phyloP scores from a whole-genome alignment of 1,284 basidiomycete species.

The Flammula alnicola region DNA sequence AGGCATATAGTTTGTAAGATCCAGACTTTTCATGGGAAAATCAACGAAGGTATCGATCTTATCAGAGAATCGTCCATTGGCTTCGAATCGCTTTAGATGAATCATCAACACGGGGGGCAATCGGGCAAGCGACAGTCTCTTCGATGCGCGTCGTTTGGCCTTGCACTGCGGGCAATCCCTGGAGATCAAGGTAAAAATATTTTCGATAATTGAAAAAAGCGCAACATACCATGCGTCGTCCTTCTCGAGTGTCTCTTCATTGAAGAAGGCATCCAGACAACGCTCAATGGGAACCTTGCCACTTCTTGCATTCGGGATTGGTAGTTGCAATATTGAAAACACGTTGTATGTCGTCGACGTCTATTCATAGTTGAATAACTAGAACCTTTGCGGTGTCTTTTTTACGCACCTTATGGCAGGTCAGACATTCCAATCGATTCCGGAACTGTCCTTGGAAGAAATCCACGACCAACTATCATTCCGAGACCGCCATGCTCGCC shows the following conservation, averaged over 20 bases:
- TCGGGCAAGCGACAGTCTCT: constrained; percentile 88
- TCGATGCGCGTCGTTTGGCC: constrained; percentile 79
- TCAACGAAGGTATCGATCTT: constrained; percentile 92
- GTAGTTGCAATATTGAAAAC: constrained; percentile 95
- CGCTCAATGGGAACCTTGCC: constrained; percentile 77
- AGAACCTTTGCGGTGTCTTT: neutral
- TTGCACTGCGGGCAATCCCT: constrained; percentile 97
- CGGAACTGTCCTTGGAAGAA: constrained; percentile 98
- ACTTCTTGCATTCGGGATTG: constrained; percentile 74
- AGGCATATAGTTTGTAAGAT: constrained; percentile 93
- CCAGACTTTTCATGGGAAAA: constrained; percentile 84
- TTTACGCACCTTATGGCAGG: constrained; percentile 80
- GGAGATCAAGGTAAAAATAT: constrained; percentile 2
- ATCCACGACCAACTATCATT: constrained; percentile 97
- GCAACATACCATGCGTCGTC: constrained; percentile 88
- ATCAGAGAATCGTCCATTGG: constrained; percentile 92
- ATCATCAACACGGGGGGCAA: constrained; percentile 94
- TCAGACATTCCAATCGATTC: constrained; percentile 89
- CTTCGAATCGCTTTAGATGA: constrained; percentile 95
- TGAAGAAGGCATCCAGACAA: constrained; percentile 92
- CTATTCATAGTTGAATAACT: too few relatives aligned
- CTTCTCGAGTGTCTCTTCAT: constrained; percentile 90
- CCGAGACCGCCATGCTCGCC: constrained; percentile 88
- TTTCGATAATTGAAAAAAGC: neutral
- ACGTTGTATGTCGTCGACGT: constrained; percentile 98